Conservation (phyloP, 2,329 filamentous ascomycete species). For the Xylariaceae sp. region DNA sequence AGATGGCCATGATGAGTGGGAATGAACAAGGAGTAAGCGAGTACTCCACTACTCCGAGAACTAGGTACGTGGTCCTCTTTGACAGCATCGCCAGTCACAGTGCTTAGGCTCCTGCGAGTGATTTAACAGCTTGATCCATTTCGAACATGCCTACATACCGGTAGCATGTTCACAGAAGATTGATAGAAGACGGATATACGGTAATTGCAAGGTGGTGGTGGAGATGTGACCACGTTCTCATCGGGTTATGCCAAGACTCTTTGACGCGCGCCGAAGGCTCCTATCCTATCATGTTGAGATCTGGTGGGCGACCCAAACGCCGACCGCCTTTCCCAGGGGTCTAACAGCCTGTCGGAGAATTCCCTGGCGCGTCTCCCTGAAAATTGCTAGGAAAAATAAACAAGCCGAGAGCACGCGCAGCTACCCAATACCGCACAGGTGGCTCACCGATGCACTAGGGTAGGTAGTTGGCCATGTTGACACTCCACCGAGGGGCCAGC, state of each 20-base stretch:
- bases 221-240: slow-evolving; percentile 14
- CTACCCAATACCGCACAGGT: slow-evolving; percentile 10
- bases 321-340: slow-evolving; percentile 30
- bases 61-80: neutral
- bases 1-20: neutral
- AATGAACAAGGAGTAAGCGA: neutral
- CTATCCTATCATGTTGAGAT: slow-evolving; percentile 35
- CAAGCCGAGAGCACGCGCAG: slow-evolving; percentile 30
- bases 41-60: no score
- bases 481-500: neutral
- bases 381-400: slow-evolving; percentile 30
- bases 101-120: neutral
- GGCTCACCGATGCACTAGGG: slow-evolving; percentile 15
- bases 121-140: slow-evolving; percentile 6
- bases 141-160: no score
- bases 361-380: slow-evolving; percentile 34
- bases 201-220: slow-evolving; percentile 9
- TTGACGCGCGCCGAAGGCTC: slow-evolving; percentile 32
- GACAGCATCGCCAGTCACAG: neutral
- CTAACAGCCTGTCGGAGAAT: slow-evolving; percentile 37
- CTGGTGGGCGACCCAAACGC: slow-evolving; percentile 35
- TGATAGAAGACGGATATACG: neutral
- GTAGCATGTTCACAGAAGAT: neutral
- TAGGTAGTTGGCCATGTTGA: no score
- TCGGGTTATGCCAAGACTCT: slow-evolving; percentile 17